Percentiles rank a stretch among this genome's conserved stretches.
These are phyloP conservation scores for Candida quercuum DNA, from an alignment of 805 yeast genomes.

Conservation along the genomic window DNA sequence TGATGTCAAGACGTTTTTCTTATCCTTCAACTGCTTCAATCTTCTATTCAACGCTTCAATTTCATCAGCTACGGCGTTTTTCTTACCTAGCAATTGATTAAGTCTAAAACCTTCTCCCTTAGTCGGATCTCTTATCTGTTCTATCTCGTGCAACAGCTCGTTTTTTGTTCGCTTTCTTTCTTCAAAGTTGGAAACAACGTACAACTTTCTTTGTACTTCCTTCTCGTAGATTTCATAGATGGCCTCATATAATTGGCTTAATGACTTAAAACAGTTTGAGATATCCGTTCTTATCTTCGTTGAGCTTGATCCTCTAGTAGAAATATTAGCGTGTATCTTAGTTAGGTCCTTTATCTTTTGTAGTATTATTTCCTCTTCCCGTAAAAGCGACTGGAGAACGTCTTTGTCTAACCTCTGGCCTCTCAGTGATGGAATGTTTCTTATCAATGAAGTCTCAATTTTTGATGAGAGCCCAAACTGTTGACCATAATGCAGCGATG, in stretches of 20 bases:
- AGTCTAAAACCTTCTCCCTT: constrained; percentile 37
- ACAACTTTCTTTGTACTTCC: constrained; percentile 26
- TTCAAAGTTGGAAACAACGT: constrained; percentile 25
- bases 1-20: constrained; percentile 24
- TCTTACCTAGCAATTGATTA: constrained; percentile 27
- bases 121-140: constrained; percentile 31
- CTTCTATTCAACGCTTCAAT: constrained; percentile 30
- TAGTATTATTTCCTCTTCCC: constrained; percentile 16
- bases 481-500: too few relatives aligned
- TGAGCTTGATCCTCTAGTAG: constrained; percentile 29
- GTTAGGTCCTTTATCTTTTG: constrained; percentile 14
- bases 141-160: constrained; percentile 28
- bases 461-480: neutral
- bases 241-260: constrained; percentile 34
- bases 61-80: constrained; percentile 30
- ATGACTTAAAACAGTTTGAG: constrained; percentile 26
- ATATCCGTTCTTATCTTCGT: constrained; percentile 27
- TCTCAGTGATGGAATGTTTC: neutral
- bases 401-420: constrained; percentile 3
- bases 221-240: constrained; percentile 35
- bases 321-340: constrained; percentile 21
- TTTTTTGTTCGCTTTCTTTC: constrained; percentile 35
- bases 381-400: constrained; percentile 12
- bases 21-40: constrained; percentile 27
- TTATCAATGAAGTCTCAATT: neutral